phyloP scores from a whole-genome alignment of 371 early-diverging fungal genomes.

The Mucor velutinosus region DNA sequence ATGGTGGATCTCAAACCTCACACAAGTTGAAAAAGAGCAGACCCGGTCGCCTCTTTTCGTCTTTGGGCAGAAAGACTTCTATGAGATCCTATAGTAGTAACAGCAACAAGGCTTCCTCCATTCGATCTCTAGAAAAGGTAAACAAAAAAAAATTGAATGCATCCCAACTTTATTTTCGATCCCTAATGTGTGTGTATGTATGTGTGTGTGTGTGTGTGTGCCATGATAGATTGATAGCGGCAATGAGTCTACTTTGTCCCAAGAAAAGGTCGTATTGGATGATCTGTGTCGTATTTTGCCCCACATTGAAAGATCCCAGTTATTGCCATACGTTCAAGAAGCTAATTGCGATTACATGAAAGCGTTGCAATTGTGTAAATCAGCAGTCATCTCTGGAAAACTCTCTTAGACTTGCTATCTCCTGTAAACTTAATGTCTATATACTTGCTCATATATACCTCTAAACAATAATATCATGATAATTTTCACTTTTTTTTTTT shows the following conservation, averaged over 20 bases:
- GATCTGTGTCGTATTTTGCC: constrained; percentile 37
- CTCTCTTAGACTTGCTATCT: constrained; percentile 13
- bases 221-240: constrained; percentile 2
- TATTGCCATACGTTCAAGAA: constrained; percentile 28
- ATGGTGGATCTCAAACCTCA: background rate
- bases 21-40: constrained; percentile 11
- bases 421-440: background rate
- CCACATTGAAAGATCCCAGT: constrained; percentile 28
- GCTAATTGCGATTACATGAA: constrained; percentile 40
- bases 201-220: no score
- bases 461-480: constrained; percentile 2
- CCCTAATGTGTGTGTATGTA: no score
- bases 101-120: constrained; percentile 17
- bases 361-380: constrained; percentile 34
- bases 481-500: background rate
- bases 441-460: constrained; percentile 2
- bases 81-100: constrained; percentile 22
- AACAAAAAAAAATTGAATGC: background rate
- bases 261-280: constrained; percentile 29
- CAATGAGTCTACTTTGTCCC: constrained; percentile 1
- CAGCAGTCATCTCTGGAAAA: constrained; percentile 32
- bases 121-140: constrained; percentile 36
- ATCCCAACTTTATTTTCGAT: background rate
- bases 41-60: constrained; percentile 28
- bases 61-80: constrained; percentile 32